Evolutionary conservation across 129 eudicot species (phyloP), one percentile per base, ranked within the genome.

Genomic region (Erigeron canadensis): DNA sequence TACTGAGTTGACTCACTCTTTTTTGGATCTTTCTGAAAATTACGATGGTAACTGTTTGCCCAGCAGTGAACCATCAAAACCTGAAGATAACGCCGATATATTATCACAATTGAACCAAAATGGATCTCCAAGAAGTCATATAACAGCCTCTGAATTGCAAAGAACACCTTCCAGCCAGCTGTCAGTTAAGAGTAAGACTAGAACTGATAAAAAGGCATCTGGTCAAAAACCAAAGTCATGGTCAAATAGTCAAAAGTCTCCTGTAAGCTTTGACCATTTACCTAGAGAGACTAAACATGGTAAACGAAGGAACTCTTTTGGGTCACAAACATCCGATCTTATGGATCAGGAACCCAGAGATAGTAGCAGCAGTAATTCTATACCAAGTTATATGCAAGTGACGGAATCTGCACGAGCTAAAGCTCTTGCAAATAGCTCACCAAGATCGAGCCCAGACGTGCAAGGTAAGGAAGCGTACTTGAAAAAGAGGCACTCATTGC

Each of bases 311-410:
- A 87, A 85, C 80, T 93, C 98, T 40, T 79, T 87, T 37, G 95
- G 95, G 67, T 83, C 89, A 40, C 72, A 83, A 55, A 92, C 67
- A 58, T 81, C 98, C 34, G 94, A 86, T 37, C 71, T 70, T 4
- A 76, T 53, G 54, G 90, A 88, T 71, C 87, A 81, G 54, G 98
- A 89, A 65, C 90, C 95, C 12, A 81, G 96, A 76, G 98, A 89
- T 71, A 87, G 90, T 41, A 81, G 89, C 73, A 77, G 84, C 63
- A 87, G 91, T 65, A 87, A 39, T 43, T 74, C 88, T 78, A 60
- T 93, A 47, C 98, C 96, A 42, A 89, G 95, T 77, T 93, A 93
- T 73, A 93, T 93, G 98, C 96, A 93, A 72, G 88, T 89, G 10
- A 93, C 98, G 5, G 87, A 93, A 76, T 93, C 98, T 19, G 98